These are phyloP conservation scores for Vanilla planifolia DNA, from an alignment of 106 monocot genomes.

Conservation along the genomic window DNA sequence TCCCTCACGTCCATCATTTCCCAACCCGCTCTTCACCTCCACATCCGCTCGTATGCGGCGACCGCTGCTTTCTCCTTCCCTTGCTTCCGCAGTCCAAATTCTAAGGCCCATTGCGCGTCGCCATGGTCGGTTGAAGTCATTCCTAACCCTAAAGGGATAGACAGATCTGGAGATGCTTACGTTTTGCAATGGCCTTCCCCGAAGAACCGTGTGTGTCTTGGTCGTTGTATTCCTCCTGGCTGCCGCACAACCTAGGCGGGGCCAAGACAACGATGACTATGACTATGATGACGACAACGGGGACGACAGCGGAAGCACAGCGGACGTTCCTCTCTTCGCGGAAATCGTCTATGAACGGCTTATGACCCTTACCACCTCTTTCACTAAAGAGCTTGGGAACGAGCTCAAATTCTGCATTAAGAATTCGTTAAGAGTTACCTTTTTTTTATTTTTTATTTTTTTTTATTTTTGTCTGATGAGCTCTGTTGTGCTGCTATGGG, in stretches of 20 bases:
- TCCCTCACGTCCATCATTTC: neutral
- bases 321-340: slow-evolving; percentile 10
- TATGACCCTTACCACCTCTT: slow-evolving; percentile 9
- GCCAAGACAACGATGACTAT: slow-evolving; percentile 11
- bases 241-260: neutral
- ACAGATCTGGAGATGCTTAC: neutral
- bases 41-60: too few relatives aligned
- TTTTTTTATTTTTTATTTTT: neutral
- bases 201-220: neutral
- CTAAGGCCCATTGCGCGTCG: neutral
- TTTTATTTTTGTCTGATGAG: neutral
- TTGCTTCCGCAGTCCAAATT: neutral
- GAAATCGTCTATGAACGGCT: slow-evolving; percentile 12
- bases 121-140: too few relatives aligned
- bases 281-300: slow-evolving; percentile 1
- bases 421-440: slow-evolving; percentile 8
- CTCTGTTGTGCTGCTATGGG: neutral
- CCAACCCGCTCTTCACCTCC: neutral
- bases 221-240: neutral
- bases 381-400: slow-evolving; percentile 9
- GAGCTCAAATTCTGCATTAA: slow-evolving; percentile 24
- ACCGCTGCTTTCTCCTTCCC: neutral
- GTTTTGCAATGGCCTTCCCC: neutral
- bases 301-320: slow-evolving; percentile 3
- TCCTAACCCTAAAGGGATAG: neutral